Evolutionary conservation across 108 stramenopile genomes (phyloP).

Genomic region (Chaetoceros muelleri): DNA sequence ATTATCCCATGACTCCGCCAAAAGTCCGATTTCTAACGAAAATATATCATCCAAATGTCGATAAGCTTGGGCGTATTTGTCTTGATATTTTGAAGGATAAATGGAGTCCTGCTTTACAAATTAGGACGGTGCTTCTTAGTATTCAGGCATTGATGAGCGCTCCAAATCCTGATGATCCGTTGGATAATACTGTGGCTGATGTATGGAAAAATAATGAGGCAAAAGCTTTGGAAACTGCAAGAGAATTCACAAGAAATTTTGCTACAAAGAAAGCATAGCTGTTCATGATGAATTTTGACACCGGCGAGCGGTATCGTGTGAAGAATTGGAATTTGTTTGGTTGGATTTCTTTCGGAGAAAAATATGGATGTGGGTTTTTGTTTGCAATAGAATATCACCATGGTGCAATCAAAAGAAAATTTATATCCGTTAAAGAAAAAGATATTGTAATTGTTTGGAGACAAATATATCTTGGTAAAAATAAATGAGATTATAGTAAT

Average conservation of each 20-base stretch:
- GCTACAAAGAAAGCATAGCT: conserved; percentile 50
- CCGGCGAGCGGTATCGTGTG: no score
- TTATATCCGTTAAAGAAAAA: no score
- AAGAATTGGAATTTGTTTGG: no score
- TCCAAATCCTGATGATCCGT: conserved; percentile 98
- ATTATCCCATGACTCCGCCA: conserved; percentile 99
- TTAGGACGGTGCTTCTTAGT: conserved; percentile 84
- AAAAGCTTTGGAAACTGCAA: conserved; percentile 79
- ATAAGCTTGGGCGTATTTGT: conserved; percentile 96
- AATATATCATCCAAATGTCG: conserved; percentile 99
- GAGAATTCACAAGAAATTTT: conserved; percentile 85
- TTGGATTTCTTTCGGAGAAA: no score
- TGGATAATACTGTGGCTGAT: conserved; percentile 95
- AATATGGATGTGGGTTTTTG: no score
- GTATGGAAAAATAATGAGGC: conserved; percentile 94
- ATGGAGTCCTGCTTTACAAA: conserved; percentile 98
- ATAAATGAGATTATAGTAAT: no score
- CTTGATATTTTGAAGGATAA: conserved; percentile 99
- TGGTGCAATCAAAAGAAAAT: no score
- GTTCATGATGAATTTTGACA: no score
- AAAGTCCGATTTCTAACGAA: conserved; percentile 98
- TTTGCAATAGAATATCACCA: no score
- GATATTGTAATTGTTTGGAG: no score
- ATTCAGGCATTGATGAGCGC: conserved; percentile 94
- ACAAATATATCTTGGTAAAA: no score